Evolutionary conservation across 2,329 filamentous ascomycete species (phyloP).

Genomic region (Talaromyces sp.): DNA sequence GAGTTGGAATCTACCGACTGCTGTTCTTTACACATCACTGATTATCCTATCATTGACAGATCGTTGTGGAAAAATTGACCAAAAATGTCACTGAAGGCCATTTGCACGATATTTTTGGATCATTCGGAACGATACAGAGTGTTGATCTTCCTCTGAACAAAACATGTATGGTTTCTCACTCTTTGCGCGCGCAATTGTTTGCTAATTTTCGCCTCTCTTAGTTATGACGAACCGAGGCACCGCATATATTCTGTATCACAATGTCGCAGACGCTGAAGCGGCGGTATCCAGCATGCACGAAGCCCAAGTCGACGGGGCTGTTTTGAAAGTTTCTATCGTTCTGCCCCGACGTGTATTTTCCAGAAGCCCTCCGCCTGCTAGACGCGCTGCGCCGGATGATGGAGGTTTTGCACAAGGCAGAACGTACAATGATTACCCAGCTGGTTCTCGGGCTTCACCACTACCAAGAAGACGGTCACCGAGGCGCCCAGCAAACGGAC

Average conservation of each 20-base stretch:
- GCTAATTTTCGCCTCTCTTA: slow-evolving; percentile 29
- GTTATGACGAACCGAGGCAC: slow-evolving; percentile 87
- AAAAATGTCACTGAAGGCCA: slow-evolving; percentile 91
- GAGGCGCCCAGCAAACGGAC: slow-evolving; percentile 33
- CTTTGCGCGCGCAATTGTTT: background rate
- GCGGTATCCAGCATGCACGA: slow-evolving; percentile 98
- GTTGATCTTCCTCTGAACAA: slow-evolving; percentile 86
- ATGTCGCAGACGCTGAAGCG: slow-evolving; percentile 71
- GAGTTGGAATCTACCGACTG: background rate
- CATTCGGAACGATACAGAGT: slow-evolving; percentile 78
- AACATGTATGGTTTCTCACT: slow-evolving; percentile 52
- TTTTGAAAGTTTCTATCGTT: slow-evolving; percentile 82
- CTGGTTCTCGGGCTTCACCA: slow-evolving; percentile 18
- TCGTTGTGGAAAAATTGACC: slow-evolving; percentile 91
- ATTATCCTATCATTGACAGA: slow-evolving; percentile 47
- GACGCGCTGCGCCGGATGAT: slow-evolving; percentile 56
- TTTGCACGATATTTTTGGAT: slow-evolving; percentile 83
- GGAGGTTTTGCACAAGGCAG: slow-evolving; percentile 38
- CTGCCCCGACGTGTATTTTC: slow-evolving; percentile 78
- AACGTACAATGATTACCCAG: slow-evolving; percentile 17
- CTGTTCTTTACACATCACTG: background rate
- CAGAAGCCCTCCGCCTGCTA: slow-evolving; percentile 66
- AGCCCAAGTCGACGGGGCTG: slow-evolving; percentile 79
- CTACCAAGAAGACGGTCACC: slow-evolving; percentile 28
- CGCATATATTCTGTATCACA: slow-evolving; percentile 80